Evolutionary conservation across 2,329 filamentous ascomycete genomes (phyloP), one percentile per base, ranked within the genome.

Genomic region (Pestalotiopsis fici): DNA sequence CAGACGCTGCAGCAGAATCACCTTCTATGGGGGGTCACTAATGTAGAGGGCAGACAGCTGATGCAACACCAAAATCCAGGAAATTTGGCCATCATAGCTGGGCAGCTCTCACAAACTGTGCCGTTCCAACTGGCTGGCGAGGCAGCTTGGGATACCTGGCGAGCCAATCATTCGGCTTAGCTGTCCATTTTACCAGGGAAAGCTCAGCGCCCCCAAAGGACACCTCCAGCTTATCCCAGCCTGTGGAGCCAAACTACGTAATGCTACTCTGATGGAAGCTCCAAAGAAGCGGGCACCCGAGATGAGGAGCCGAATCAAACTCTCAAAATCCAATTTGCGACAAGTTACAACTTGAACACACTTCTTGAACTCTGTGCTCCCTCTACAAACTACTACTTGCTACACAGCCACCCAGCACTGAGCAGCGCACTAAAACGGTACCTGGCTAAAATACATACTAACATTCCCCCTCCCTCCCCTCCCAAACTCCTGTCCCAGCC

Each of bases 201-300:
- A 12, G 28, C n/a, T 57, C 55, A 23, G 27, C 55, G 21, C 18
- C 43, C 43, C 55, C 21, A 57, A 27, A 57, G 23, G 27, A 27
- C n/a, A n/a, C 55, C 25, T 50, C 43, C 60, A 63, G 47, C 28
- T 31, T 5, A 37, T 60, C 61, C 61, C 43, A 64, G 61, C 18
- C 50, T 43, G 61, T 54, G 61, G 61, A 23, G 39, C 61, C 61
- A 55, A 64, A 64, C 61, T 54, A 64, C 61, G 61, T 64, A 64
- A 64, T 64, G 61, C 47, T 25, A 28, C 61, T 35, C 7, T 21
- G 15, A 35, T 23, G 11, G 37, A 27, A 50, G 43, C 43, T 23
- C n/a, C 43, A 50, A 11, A 50, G 43, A 50, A 50, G 43, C 43
- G 43, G 43, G 18, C 43, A 50, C 18, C 43, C 43, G 43, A 50